Conservation (phyloP, 192 early-diverging fungal species). For the Nowakowskiella sp. region DNA sequence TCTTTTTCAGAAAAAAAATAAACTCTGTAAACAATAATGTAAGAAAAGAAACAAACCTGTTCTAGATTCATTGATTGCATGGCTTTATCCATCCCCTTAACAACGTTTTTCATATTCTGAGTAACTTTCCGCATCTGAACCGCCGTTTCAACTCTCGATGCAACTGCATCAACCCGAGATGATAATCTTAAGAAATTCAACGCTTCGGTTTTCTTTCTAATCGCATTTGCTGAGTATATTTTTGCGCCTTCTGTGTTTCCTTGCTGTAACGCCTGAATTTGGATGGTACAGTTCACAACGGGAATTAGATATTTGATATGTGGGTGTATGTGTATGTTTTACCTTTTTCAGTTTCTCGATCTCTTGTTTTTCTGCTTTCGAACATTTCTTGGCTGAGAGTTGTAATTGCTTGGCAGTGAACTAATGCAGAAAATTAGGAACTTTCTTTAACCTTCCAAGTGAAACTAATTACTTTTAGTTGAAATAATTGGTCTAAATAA, state of each 20-base stretch:
- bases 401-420: constrained; percentile 86
- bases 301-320: not conserved
- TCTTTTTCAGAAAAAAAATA: constrained; percentile 40
- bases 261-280: constrained; percentile 74
- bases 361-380: constrained; percentile 76
- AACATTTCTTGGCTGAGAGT: constrained; percentile 72
- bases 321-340: not conserved
- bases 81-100: constrained; percentile 89
- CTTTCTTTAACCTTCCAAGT: not conserved
- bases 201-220: constrained; percentile 93
- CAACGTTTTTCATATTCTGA: constrained; percentile 75
- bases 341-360: constrained; percentile 86
- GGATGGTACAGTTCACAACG: not conserved
- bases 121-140: constrained; percentile 87
- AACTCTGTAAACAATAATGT: constrained; percentile 13
- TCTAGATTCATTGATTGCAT: constrained; percentile 95
- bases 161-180: constrained; percentile 88
- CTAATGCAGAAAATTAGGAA: constrained; percentile 31
- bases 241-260: constrained; percentile 88
- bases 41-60: constrained; percentile 48
- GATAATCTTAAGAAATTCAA: constrained; percentile 81
- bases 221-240: constrained; percentile 90
- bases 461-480: constrained; percentile 22
- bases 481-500: constrained; percentile 37
- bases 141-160: constrained; percentile 85